These are phyloP conservation scores for Tolypocladium pustulatum DNA, from an alignment of 2,329 filamentous ascomycete species.

Conservation along the genomic window DNA sequence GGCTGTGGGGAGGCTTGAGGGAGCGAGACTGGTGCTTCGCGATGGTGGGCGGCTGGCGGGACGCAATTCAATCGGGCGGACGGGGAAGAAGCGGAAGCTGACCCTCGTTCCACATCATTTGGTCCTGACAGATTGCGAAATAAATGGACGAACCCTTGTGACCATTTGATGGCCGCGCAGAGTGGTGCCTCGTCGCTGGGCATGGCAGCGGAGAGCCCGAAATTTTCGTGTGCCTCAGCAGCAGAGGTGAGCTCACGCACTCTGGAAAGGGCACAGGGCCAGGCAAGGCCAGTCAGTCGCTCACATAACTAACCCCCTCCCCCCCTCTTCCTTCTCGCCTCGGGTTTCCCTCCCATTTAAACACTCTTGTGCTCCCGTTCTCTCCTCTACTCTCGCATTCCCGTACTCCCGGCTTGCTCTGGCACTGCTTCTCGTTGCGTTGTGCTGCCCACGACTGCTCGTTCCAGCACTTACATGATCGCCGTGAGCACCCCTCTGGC, in stretches of 20 bases:
- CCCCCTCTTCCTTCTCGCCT: constrained; percentile 19
- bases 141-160: neutral
- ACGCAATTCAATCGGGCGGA: neutral
- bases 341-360: constrained; percentile 15
- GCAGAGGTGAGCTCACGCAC: neutral
- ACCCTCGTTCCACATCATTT: neutral
- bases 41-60: neutral
- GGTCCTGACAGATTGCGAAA: neutral
- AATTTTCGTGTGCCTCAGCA: neutral
- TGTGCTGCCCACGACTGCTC: neutral
- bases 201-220: neutral
- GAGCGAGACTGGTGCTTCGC: neutral
- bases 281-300: constrained; percentile 4
- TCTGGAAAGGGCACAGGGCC: neutral
- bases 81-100: neutral
- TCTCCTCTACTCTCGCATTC: constrained; percentile 4
- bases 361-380: constrained; percentile 1
- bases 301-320: constrained; percentile 26
- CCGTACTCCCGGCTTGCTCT: neutral
- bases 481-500: neutral
- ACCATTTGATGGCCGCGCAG: neutral
- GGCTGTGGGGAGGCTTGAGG: neutral
- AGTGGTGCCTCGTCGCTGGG: neutral
- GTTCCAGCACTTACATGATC: constrained; percentile 1
- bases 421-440: neutral